Percentiles rank a stretch among this genome's conserved stretches.
phyloP scores from a whole-genome alignment of 176 grass and related monocot genomes.

The Oryza meyeriana region DNA sequence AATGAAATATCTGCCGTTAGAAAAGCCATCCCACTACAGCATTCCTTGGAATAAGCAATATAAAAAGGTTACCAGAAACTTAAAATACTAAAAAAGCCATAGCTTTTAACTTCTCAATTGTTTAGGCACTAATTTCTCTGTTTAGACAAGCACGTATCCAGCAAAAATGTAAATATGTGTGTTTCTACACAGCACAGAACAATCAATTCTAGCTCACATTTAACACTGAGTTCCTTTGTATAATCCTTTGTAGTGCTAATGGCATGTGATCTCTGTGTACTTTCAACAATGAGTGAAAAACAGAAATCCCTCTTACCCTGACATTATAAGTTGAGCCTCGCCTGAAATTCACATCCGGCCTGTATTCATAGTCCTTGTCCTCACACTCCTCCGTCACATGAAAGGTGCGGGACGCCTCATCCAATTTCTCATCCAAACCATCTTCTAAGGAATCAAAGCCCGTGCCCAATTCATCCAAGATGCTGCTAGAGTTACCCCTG shows the following conservation, averaged over 20 bases:
- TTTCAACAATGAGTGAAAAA: background rate
- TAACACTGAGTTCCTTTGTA: background rate
- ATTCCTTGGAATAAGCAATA: slow-evolving; percentile 13
- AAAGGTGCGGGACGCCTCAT: slow-evolving; percentile 34
- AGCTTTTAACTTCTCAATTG: background rate
- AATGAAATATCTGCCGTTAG: slow-evolving; percentile 20
- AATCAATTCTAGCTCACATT: background rate
- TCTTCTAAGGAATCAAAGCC: slow-evolving; percentile 56
- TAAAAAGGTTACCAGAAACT: background rate
- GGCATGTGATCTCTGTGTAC: background rate
- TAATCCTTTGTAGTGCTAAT: background rate
- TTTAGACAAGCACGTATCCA: slow-evolving; percentile 18
- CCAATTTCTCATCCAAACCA: slow-evolving; percentile 59
- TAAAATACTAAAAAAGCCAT: background rate
- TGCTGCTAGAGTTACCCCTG: slow-evolving; percentile 19
- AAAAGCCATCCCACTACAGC: slow-evolving; percentile 8
- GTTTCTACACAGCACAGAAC: background rate
- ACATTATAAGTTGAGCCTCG: slow-evolving; percentile 49
- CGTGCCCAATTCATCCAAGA: background rate
- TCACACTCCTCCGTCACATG: slow-evolving; percentile 32
- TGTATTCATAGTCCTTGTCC: slow-evolving; percentile 52
- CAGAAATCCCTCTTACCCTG: slow-evolving; percentile 41
- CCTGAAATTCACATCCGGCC: slow-evolving; percentile 62
- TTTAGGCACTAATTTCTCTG: slow-evolving; percentile 13
- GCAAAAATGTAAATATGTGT: background rate